These are phyloP conservation scores for Penicillium cinerascens DNA, from an alignment of 495 filamentous ascomycete species.

Conservation along the genomic window DNA sequence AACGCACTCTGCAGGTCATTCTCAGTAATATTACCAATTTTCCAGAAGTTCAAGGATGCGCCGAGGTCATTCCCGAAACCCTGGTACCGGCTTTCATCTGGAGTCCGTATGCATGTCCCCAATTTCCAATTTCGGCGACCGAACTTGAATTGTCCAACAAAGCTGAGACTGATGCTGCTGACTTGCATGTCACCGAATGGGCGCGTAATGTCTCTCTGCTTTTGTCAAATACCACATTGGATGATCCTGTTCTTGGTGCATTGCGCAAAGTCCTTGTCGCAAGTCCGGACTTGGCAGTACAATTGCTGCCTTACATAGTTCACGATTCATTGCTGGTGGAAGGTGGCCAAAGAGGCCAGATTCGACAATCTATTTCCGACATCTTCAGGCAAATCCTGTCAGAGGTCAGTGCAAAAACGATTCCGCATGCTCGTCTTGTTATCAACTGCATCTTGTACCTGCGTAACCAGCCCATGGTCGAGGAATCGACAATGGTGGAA, in stretches of 20 bases:
- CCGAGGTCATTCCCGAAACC: slow-evolving; percentile 36
- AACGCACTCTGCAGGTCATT: slow-evolving; percentile 70
- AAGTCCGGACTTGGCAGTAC: slow-evolving; percentile 64
- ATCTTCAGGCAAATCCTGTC: slow-evolving; percentile 36
- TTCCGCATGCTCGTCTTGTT: slow-evolving; percentile 56
- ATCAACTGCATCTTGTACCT: slow-evolving; percentile 85
- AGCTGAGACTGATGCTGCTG: slow-evolving; percentile 10
- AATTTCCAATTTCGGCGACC: slow-evolving; percentile 10
- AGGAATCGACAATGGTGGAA: slow-evolving; percentile 73
- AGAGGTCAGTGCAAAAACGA: slow-evolving; percentile 29
- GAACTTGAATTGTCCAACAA: slow-evolving; percentile 16
- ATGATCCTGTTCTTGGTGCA: slow-evolving; percentile 64
- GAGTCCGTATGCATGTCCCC: slow-evolving; percentile 41
- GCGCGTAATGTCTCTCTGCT: slow-evolving; percentile 58
- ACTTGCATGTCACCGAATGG: slow-evolving; percentile 49
- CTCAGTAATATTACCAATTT: slow-evolving; percentile 51
- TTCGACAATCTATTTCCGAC: slow-evolving; percentile 41
- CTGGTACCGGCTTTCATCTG: slow-evolving; percentile 44
- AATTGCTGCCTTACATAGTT: slow-evolving; percentile 72
- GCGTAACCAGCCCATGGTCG: slow-evolving; percentile 69
- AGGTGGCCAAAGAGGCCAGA: slow-evolving; percentile 23
- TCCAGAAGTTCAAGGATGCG: slow-evolving; percentile 47
- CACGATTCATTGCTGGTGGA: slow-evolving; percentile 68
- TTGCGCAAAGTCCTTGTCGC: slow-evolving; percentile 58
- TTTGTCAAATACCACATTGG: slow-evolving; percentile 55